phyloP scores from a whole-genome alignment of 768 basidiomycete genomes.

The Collybiopsis confluens region DNA sequence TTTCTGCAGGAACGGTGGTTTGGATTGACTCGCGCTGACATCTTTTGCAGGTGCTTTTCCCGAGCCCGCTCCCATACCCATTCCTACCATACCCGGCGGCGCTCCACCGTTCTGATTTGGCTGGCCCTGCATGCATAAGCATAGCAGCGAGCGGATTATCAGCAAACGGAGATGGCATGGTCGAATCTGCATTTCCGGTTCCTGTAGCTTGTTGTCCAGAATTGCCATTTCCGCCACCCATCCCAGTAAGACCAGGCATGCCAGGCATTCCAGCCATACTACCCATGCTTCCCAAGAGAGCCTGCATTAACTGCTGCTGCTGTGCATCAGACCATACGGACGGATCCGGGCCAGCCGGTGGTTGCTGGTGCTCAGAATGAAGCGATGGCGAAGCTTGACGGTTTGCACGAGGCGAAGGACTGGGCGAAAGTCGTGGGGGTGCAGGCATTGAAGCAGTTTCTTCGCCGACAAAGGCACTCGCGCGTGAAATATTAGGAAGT shows the following conservation, averaged over 20 bases:
- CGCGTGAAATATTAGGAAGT: slow-evolving; percentile 26
- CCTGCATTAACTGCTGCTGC: slow-evolving; percentile 64
- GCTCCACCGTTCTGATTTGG: slow-evolving; percentile 4
- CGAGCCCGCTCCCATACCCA: slow-evolving; percentile 16
- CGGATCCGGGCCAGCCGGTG: slow-evolving; percentile 35
- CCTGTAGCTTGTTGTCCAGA: slow-evolving; percentile 8
- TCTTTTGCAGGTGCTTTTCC: slow-evolving; percentile 23
- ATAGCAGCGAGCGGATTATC: slow-evolving; percentile 48
- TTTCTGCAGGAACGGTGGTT: slow-evolving; percentile 45
- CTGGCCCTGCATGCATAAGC: slow-evolving; percentile 18
- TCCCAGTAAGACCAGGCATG: background rate
- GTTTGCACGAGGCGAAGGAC: slow-evolving; percentile 19
- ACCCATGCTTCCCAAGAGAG: slow-evolving; percentile 41
- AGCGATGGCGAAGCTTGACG: slow-evolving; percentile 18
- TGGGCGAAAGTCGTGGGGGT: slow-evolving; percentile 24
- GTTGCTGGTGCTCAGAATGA: slow-evolving; percentile 18
- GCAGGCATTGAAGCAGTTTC: slow-evolving; percentile 34
- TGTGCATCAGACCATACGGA: slow-evolving; percentile 67
- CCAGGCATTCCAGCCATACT: slow-evolving; percentile 6
- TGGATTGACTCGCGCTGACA: slow-evolving; percentile 13
- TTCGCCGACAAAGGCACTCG: slow-evolving; percentile 42
- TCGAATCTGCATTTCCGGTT: background rate
- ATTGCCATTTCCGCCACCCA: background rate
- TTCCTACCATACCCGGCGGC: slow-evolving; percentile 22
- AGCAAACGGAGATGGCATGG: slow-evolving; percentile 19